phyloP scores from a whole-genome alignment of 176 grass and related monocot genomes.

The Tuctoria greenei region DNA sequence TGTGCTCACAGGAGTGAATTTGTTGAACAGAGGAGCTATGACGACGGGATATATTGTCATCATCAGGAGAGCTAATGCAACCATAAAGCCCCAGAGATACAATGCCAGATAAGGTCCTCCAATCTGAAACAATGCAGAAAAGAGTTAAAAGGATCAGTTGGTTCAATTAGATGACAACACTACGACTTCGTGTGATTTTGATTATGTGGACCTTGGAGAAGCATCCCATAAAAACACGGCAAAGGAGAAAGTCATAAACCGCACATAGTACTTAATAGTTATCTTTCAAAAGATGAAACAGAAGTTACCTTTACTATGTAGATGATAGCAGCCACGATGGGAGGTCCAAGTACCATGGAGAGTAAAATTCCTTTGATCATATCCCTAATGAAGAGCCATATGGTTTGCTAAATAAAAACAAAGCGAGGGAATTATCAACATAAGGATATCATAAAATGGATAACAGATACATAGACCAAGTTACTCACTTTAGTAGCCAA shows the following conservation, averaged over 20 bases:
- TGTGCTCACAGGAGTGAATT: constrained; percentile 94
- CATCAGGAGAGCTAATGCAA: constrained; percentile 81
- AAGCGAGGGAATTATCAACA: constrained; percentile 28
- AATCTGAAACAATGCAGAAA: constrained; percentile 64
- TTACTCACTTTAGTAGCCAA: constrained; percentile 2
- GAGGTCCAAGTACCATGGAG: constrained; percentile 76
- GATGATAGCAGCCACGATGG: constrained; percentile 90
- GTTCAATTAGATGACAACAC: background rate
- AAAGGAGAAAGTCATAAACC: background rate
- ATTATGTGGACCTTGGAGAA: background rate
- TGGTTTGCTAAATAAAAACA: constrained; percentile 68
- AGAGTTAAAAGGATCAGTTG: constrained; percentile 16
- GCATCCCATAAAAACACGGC: no score
- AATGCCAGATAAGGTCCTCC: constrained; percentile 98
- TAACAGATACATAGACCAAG: background rate
- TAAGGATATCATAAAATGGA: constrained; percentile 22
- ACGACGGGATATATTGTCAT: constrained; percentile 92
- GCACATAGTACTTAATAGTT: background rate
- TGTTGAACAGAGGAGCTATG: constrained; percentile 97
- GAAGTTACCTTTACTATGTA: constrained; percentile 84
- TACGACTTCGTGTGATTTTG: background rate
- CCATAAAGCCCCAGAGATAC: constrained; percentile 99
- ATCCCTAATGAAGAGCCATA: constrained; percentile 91
- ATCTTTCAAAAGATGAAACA: constrained; percentile 9
- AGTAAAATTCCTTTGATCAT: constrained; percentile 89